A percentile compares a stretch with the other conserved stretches of the same genome.
Conservation (phyloP, 2,329 filamentous ascomycete species). For the Huntiella moniliformis region DNA sequence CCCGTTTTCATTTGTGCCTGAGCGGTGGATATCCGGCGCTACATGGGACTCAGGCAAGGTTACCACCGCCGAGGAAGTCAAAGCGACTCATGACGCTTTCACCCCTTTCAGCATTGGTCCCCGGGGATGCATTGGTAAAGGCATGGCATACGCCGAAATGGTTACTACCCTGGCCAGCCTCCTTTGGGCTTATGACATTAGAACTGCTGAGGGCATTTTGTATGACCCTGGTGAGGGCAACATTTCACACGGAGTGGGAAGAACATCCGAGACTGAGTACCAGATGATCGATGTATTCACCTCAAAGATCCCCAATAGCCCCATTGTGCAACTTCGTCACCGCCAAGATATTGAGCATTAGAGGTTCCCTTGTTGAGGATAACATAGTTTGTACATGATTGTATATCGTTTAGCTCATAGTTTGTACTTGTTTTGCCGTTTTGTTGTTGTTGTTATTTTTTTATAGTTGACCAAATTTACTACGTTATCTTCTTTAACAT, state of each 20-base stretch:
- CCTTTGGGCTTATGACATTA: conserved; percentile 42
- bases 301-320: conserved; percentile 47
- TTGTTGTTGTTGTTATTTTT: background rate
- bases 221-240: conserved; percentile 29
- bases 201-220: conserved; percentile 26
- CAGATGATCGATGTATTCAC: conserved; percentile 58
- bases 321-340: conserved; percentile 42
- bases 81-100: conserved; percentile 46
- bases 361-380: background rate
- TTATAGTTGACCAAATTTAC: too few species aligned
- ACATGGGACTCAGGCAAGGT: conserved; percentile 20
- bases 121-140: conserved; percentile 54
- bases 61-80: conserved; percentile 31
- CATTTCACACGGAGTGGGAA: conserved; percentile 29
- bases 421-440: background rate
- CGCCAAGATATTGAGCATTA: conserved; percentile 12
- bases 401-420: background rate
- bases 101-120: conserved; percentile 56
- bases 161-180: conserved; percentile 41
- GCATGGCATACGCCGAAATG: conserved; percentile 49
- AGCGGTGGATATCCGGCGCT: conserved; percentile 42
- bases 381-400: background rate
- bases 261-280: conserved; percentile 40
- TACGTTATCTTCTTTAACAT: too few species aligned
- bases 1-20: conserved; percentile 40